A percentile compares a stretch with the other conserved stretches of the same genome.
phyloP scores from a whole-genome alignment of 1,284 basidiomycete species.

The Ustilago tritici region DNA sequence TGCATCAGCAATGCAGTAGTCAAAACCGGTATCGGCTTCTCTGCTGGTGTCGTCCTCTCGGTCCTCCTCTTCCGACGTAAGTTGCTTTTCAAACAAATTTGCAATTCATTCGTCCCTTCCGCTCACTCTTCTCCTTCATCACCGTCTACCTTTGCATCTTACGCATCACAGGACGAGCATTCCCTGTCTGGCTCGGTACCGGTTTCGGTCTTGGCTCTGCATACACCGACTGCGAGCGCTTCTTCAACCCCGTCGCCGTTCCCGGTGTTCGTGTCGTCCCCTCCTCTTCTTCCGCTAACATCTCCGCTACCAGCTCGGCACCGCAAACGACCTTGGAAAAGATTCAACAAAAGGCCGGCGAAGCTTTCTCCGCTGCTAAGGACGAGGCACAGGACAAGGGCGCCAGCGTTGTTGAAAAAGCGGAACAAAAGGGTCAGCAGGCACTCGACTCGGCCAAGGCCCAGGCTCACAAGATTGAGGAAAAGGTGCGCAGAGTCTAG shows the following conservation, averaged over 20 bases:
- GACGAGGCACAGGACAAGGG: conserved; percentile 53
- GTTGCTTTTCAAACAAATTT: conserved; percentile 70
- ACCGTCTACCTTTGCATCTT: conserved; percentile 22
- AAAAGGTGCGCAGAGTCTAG: conserved; percentile 66
- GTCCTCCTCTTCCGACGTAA: conserved; percentile 94
- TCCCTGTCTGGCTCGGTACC: conserved; percentile 92
- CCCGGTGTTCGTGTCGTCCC: conserved; percentile 85
- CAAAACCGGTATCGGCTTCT: conserved; percentile 89
- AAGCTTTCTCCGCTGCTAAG: conserved; percentile 59
- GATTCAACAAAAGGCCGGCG: conserved; percentile 64
- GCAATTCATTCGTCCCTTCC: neutral
- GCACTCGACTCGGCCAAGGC: conserved; percentile 58
- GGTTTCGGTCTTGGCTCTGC: conserved; percentile 86
- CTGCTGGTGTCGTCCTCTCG: conserved; percentile 91
- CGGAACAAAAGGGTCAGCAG: conserved; percentile 50
- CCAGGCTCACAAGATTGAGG: conserved; percentile 51
- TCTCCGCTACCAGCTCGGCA: conserved; percentile 28
- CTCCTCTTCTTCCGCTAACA: conserved; percentile 70
- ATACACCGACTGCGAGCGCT: conserved; percentile 95
- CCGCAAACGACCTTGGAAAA: conserved; percentile 60
- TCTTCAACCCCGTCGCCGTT: conserved; percentile 92
- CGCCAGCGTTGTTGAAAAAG: conserved; percentile 36
- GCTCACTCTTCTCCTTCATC: conserved; percentile 27
- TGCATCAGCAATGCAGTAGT: conserved; percentile 73
- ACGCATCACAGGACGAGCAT: conserved; percentile 82